These are phyloP conservation scores for Trichoderma virens DNA, from an alignment of 495 filamentous ascomycete genomes.

Conservation along the genomic window DNA sequence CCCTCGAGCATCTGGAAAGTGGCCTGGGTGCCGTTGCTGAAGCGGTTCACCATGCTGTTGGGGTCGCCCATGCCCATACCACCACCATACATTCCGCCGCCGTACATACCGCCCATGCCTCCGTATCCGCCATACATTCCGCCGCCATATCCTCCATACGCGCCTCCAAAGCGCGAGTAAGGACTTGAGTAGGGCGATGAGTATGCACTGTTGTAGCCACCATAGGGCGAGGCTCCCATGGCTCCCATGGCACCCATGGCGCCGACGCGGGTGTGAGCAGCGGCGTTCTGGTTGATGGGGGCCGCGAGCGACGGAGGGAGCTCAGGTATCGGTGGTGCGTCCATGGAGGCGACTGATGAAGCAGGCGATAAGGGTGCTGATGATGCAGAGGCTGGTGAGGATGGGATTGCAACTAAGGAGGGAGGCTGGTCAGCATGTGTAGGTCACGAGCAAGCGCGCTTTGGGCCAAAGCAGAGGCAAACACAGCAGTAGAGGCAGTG, in stretches of 20 bases:
- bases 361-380: constrained; percentile 31
- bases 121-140: constrained; percentile 49
- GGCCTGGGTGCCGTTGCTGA: constrained; percentile 87
- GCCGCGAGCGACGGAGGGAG: constrained; percentile 68
- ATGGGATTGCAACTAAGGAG: constrained; percentile 28
- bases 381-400: constrained; percentile 32
- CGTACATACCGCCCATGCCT: constrained; percentile 52
- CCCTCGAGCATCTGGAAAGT: constrained; percentile 99
- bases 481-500: neutral
- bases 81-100: constrained; percentile 44
- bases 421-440: constrained; percentile 8
- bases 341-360: constrained; percentile 34
- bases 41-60: constrained; percentile 82
- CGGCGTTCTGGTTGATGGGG: constrained; percentile 74
- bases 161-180: constrained; percentile 32
- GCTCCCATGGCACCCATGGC: neutral
- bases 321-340: constrained; percentile 68
- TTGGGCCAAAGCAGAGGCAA: constrained; percentile 14
- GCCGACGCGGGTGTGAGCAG: constrained; percentile 48
- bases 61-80: constrained; percentile 78
- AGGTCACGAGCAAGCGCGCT: neutral
- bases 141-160: constrained; percentile 38
- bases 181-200: constrained; percentile 31
- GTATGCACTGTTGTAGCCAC: constrained; percentile 46
- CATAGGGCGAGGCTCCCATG: constrained; percentile 46